Evolutionary conservation across 2,329 filamentous ascomycete genomes (phyloP), one percentile per base, ranked within the genome.

Genomic region (Corniculantispora saksenae): DNA sequence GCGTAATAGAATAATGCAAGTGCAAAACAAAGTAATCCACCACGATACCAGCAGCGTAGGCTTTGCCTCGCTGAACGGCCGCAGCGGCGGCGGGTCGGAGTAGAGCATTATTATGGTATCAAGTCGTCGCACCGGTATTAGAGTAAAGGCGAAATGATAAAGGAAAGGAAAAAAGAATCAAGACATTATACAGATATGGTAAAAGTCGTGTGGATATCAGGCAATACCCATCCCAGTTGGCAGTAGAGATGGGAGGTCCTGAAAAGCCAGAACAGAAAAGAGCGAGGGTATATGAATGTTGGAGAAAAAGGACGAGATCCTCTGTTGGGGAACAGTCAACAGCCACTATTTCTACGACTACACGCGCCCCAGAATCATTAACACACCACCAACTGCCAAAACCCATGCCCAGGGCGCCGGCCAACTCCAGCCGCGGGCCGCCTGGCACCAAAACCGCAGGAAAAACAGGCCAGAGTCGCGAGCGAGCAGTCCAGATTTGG

Each of bases 21-120:
- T 82, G 66, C 92, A 90, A 75, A 94, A 94, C 7, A 87, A 80
- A 25, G 92, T 94, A 69, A 91, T 93, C 93, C 94, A 97, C 93
- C 93, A 97, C 74, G 91, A 94, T 71, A 96, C 93, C 67, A 97
- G 83, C 57, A 97, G 82, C 0, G 93, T 96, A 19, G 94, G 92
- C 74, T 95, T 94, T 78, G 94, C 89, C 53, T 82, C 70, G 66
- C 76, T 72, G 68, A 79, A 79, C 3, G 74, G 69, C 66, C 78
- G 77, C 59, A 77, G 70, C 40, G 78, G 77, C 63, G 84, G 84
- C 38, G 84, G 80, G 8, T 78, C 73, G 2, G 84, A 83, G 71
- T 88, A 88, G 69, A 88, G 23, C 62, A 64, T 64, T 55, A 17
- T 45, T 25, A 40, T 17, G 45, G 50, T 60, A 32, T 32, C 32